A percentile compares a stretch with the other conserved stretches of the same genome.
Conservation (phyloP, 2,329 filamentous ascomycete genomes). For the Microsporum canis region DNA sequence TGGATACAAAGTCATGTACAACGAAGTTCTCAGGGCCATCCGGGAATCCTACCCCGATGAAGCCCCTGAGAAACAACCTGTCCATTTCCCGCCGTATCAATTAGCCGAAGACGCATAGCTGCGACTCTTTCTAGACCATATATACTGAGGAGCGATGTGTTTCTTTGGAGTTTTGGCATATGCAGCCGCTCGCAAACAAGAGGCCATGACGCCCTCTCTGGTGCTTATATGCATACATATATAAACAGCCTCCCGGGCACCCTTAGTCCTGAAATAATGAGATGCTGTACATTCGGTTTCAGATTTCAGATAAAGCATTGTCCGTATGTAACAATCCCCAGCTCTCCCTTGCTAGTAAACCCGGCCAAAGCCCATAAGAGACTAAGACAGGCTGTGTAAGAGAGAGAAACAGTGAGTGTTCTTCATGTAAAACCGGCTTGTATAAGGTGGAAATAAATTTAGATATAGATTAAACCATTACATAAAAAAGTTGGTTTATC, state of each 20-base stretch:
- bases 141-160: not conserved
- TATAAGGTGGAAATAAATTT: no score
- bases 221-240: not conserved
- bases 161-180: not conserved
- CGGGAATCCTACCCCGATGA: conserved; percentile 44
- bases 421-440: no score
- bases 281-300: not conserved
- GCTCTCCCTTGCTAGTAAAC: not conserved
- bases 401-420: not conserved
- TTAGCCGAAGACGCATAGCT: conserved; percentile 16
- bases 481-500: not conserved
- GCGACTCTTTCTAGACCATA: not conserved
- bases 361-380: not conserved
- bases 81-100: conserved; percentile 46
- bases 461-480: not conserved
- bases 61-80: conserved; percentile 40
- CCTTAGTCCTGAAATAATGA: not conserved
- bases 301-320: not conserved
- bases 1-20: conserved; percentile 47
- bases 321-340: not conserved
- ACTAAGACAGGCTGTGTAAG: not conserved
- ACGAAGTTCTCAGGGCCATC: conserved; percentile 44
- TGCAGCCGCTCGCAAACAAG: not conserved
- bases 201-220: not conserved
- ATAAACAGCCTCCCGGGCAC: not conserved